Base-by-base conservation (phyloP, 83 land plant genomes). In the Larix sibirica region DNA sequence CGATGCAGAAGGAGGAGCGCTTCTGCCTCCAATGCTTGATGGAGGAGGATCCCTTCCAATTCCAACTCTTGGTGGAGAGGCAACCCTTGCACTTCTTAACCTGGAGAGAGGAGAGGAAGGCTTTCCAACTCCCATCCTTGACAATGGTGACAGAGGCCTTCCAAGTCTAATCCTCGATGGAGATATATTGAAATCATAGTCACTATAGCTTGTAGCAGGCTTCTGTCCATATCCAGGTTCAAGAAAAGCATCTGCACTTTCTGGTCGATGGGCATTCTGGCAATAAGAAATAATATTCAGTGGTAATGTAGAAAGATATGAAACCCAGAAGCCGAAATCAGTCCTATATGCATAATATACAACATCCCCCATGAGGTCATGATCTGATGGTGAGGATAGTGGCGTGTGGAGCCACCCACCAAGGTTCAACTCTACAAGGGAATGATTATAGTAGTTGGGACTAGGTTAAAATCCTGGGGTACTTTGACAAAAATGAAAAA, bases 211-310 rank as follows among this genome's bases (percentile, higher is more conserved):
- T 3, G 79, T 73, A 24, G 74, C 80, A 12, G 77, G 9, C 23
- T 78, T 85, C 79, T 91, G 88, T 69, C 81, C 89, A 77, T 63
- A 75, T n/a, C 67, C 58, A 61, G 82, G 50, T 4, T 90, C 89
- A 81, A 28, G 50, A 60, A 61, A 50, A 50, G 62, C 44, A 44
- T 87, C 59, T 71, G 23, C 82, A 33, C 83, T 84, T 36, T 36
- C 61, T 17, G 4, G 79, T 23, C 58, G 84, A 61, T 54, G 24
- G 24, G 76, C 77, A 83, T 83, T 26, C 24, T 47, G 60, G 40
- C 26, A 60, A 82, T 18, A 78, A 18, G 50, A 59, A 31, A 77
- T 60, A 21, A 36, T 23, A 83, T 77, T 40, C 38, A 62, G 79
- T 28, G 17, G 2, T 54, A 58, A 71, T 54, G 7, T 36, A 59